Percentiles rank a stretch among this genome's conserved stretches.
Evolutionary conservation across 78 protist species (phyloP).

Genomic region (Creolimax fragrantissima): DNA sequence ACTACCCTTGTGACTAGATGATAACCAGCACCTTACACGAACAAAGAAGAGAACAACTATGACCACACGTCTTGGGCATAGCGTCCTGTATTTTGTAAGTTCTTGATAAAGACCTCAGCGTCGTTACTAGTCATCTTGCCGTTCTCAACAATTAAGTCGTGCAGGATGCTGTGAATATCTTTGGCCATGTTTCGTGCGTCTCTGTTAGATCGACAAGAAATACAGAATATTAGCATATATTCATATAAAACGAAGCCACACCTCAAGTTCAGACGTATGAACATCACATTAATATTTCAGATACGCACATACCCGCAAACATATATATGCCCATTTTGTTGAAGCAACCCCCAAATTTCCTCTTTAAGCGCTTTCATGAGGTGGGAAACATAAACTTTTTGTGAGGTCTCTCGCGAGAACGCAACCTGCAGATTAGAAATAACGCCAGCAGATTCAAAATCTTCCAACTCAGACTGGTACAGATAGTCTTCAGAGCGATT

Average conservation of each 20-base stretch:
- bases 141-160: conserved; percentile 10
- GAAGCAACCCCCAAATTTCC: conserved; percentile 32
- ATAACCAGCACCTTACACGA: too few species aligned
- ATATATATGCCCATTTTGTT: conserved; percentile 23
- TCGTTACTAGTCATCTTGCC: conserved; percentile 38
- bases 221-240: too few species aligned
- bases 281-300: too few species aligned
- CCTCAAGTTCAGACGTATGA: too few species aligned
- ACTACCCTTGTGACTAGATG: too few species aligned
- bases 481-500: conserved; percentile 41
- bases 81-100: conserved; percentile 30
- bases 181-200: conserved; percentile 66
- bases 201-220: too few species aligned
- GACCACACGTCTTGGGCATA: conserved; percentile 57
- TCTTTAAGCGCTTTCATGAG: conserved; percentile 23
- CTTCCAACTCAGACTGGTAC: conserved; percentile 39
- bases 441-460: background rate
- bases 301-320: conserved; percentile 46
- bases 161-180: conserved; percentile 45
- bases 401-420: conserved; percentile 38
- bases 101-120: conserved; percentile 35
- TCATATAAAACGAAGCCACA: too few species aligned
- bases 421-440: conserved; percentile 33
- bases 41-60: too few species aligned
- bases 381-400: conserved; percentile 63